Conservation (phyloP, 2,329 filamentous ascomycete species). For the Venturia aucupariae region DNA sequence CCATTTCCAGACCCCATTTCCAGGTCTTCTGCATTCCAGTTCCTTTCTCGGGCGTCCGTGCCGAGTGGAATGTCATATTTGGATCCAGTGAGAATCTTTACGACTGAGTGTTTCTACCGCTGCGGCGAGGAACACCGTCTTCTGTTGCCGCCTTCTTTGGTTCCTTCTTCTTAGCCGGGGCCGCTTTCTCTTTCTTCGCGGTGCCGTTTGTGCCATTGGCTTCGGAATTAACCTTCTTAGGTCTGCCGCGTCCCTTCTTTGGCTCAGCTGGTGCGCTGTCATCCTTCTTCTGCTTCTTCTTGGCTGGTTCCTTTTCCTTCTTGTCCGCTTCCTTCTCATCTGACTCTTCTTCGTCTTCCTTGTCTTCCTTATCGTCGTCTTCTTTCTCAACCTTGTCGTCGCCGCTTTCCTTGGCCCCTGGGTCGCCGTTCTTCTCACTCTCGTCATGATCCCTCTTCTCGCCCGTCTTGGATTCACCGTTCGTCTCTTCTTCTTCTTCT, state of each 20-base stretch:
- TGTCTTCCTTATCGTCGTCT: conserved; percentile 18
- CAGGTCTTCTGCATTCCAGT: not conserved
- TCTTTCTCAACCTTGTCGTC: conserved; percentile 17
- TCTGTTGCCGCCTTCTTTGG: conserved; percentile 39
- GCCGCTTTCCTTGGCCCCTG: conserved; percentile 19
- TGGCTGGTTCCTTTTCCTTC: conserved; percentile 14
- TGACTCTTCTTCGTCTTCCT: conserved; percentile 17
- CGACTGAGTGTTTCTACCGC: conserved; percentile 28
- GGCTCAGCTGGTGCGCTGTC: not conserved
- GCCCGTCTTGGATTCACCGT: conserved; percentile 18
- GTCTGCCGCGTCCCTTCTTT: conserved; percentile 15
- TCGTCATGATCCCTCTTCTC: conserved; percentile 17
- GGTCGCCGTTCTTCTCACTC: conserved; percentile 13
- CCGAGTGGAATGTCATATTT: not conserved
- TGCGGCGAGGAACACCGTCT: conserved; percentile 39
- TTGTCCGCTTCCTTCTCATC: conserved; percentile 16
- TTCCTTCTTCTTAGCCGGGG: conserved; percentile 21
- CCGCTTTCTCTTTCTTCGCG: conserved; percentile 14
- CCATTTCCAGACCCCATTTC: too few relatives aligned
- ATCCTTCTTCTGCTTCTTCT: conserved; percentile 9
- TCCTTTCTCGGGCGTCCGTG: not conserved
- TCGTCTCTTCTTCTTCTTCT: conserved; percentile 23
- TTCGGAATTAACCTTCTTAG: conserved; percentile 7
- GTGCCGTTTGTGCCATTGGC: conserved; percentile 4
- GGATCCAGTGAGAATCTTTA: not conserved